These are phyloP conservation scores for Beauveria varroae DNA, from an alignment of 2,329 filamentous ascomycete genomes.

Conservation along the genomic window DNA sequence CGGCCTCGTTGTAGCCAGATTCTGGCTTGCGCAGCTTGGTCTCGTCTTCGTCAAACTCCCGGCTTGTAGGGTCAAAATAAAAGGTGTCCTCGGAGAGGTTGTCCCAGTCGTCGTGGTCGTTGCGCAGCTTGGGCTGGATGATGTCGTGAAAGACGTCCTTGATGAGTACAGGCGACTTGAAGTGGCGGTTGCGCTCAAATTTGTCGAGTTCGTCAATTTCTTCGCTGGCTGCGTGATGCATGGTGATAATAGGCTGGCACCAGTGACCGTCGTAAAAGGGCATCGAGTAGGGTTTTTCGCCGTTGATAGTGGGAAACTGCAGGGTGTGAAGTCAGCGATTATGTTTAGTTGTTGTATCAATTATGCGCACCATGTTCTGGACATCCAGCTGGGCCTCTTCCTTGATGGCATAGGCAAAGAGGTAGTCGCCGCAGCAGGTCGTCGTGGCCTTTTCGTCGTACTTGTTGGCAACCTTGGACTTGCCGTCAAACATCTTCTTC, in stretches of 20 bases:
- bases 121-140: conserved; percentile 31
- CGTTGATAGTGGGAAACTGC: conserved; percentile 47
- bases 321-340: background rate
- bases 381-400: conserved; percentile 34
- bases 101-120: conserved; percentile 42
- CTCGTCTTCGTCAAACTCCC: conserved; percentile 25
- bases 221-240: conserved; percentile 46
- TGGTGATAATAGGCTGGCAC: conserved; percentile 49
- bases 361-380: conserved; percentile 31
- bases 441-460: conserved; percentile 35
- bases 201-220: conserved; percentile 44
- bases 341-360: background rate
- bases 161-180: conserved; percentile 29
- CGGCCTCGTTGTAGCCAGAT: conserved; percentile 25
- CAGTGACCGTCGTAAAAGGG: conserved; percentile 40
- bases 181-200: conserved; percentile 38
- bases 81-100: conserved; percentile 39
- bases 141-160: conserved; percentile 42
- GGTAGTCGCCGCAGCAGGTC: conserved; percentile 45
- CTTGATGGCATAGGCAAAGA: conserved; percentile 39
- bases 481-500: conserved; percentile 34
- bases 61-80: conserved; percentile 29
- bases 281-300: conserved; percentile 46
- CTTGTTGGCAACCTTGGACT: conserved; percentile 35
- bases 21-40: conserved; percentile 24